Base-by-base conservation (phyloP, 2,329 filamentous ascomycete species). In the Stemphylium lycopersici region DNA sequence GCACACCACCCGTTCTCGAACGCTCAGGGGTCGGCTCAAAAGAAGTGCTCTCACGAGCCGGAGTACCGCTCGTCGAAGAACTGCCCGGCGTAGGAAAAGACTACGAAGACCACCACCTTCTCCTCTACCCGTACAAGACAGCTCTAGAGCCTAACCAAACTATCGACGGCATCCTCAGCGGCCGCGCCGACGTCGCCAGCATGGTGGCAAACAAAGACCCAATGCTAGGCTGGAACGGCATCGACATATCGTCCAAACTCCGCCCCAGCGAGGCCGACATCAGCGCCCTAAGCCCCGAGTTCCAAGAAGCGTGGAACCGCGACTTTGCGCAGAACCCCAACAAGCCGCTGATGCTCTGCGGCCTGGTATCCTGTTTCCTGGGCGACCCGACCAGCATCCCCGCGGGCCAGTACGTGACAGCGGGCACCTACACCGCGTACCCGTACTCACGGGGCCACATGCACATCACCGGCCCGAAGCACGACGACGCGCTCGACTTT, bases 81-180 rank as follows among this genome's bases (percentile, higher is more conserved):
- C 80, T 86, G 1, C 81, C 82, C 0, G 84, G 87, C 24, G 85
- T 90, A 5, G 87, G 87, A 4, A 82, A 82, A 54, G 86, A 89
- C 70, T 79, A 89, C 15, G 79, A 87, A 46, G 87, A 90, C 65
- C 85, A 87, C 52, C 78, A 87, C 37, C 70, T 87, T 1, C 56
- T 83, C 0, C 62, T 83, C 0, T 84, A 82, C 52, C 76, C 82
- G 0, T 87, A 86, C 68, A 78, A 77, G 43, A 79, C 80, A 1
- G 76, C 68, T 11, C 67, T 84, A 0, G 66, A 67, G 0, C 72
- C 78, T 1, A 67, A 76, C 6, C 79, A 85, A 57, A 85, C 83
- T 36, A 61, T 86, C n/a, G 83, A 87, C 54, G 77, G 74, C 1
- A 75, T 87, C 6, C 65, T 83, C 0, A 77, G 78, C 24, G 82